These are phyloP conservation scores for Penstemon barbatus DNA, from an alignment of 257 asterid genomes.

Conservation along the genomic window DNA sequence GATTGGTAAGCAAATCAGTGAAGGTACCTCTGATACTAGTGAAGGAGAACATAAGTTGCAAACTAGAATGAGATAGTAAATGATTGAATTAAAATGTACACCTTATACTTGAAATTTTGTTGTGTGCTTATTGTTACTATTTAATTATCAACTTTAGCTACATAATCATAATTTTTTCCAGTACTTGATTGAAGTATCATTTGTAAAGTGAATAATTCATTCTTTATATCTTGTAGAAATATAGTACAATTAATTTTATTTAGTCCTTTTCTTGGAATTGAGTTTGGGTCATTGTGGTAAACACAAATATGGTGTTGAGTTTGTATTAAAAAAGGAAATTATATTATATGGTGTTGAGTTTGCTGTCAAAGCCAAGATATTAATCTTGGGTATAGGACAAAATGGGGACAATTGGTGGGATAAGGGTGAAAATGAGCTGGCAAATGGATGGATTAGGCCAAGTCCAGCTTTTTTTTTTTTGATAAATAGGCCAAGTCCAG, in stretches of 20 bases:
- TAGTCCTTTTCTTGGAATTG: conserved; percentile 13
- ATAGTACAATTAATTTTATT: conserved; percentile 20
- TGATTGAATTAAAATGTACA: conserved; percentile 16
- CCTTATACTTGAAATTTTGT: conserved; percentile 12
- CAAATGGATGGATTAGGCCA: conserved; percentile 35
- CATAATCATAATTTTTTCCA: conserved; percentile 8
- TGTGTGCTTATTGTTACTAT: conserved; percentile 19
- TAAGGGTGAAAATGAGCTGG: conserved; percentile 40
- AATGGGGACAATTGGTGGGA: conserved; percentile 25
- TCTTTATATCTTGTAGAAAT: conserved; percentile 31
- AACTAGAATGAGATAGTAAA: conserved; percentile 43
- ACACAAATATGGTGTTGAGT: neutral
- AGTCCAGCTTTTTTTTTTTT: conserved; percentile 5
- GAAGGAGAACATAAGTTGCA: conserved; percentile 50
- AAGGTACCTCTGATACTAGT: conserved; percentile 45
- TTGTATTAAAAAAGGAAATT: neutral
- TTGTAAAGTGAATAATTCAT: conserved; percentile 36
- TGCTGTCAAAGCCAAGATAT: conserved; percentile 18
- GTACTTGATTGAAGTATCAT: conserved; percentile 23
- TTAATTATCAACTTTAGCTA: conserved; percentile 8
- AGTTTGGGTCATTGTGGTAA: conserved; percentile 3
- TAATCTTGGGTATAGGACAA: neutral
- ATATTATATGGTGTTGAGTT: neutral
- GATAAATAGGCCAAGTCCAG: conserved; percentile 24
- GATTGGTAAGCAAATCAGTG: conserved; percentile 38